These are phyloP conservation scores for Termitomyces sp. DNA, from an alignment of 768 basidiomycete species.

Conservation along the genomic window DNA sequence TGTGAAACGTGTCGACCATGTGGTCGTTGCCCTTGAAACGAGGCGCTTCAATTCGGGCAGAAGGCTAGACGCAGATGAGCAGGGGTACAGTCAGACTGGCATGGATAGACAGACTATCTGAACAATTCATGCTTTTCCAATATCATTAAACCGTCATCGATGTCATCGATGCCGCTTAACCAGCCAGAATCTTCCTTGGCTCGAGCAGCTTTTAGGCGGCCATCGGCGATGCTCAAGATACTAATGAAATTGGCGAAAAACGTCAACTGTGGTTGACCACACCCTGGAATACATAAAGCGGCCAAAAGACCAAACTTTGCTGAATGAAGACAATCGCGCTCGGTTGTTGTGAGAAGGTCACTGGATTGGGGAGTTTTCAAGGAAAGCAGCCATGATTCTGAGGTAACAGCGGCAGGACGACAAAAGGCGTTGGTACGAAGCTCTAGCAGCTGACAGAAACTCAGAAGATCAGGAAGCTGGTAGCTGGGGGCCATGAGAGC, in stretches of 20 bases:
- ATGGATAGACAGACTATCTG: conserved; percentile 24
- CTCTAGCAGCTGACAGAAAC: conserved; percentile 25
- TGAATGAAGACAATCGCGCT: conserved; percentile 20
- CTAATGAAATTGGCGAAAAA: conserved; percentile 46
- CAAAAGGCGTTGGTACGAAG: conserved; percentile 36
- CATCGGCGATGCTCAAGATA: conserved; percentile 29
- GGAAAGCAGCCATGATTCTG: conserved; percentile 25
- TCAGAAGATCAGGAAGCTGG: conserved; percentile 36
- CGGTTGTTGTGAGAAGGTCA: conserved; percentile 19
- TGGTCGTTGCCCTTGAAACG: conserved; percentile 22
- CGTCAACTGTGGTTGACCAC: conserved; percentile 50
- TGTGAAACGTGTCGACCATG: conserved; percentile 39
- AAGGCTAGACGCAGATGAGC: conserved; percentile 25
- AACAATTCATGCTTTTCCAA: conserved; percentile 25
- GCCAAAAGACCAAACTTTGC: conserved; percentile 45
- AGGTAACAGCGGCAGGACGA: conserved; percentile 23
- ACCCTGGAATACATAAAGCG: conserved; percentile 52
- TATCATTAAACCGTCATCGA: conserved; percentile 9
- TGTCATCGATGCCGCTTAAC: conserved; percentile 7
- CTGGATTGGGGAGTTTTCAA: conserved; percentile 8
- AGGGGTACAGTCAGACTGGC: conserved; percentile 3
- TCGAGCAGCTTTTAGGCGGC: conserved; percentile 17
- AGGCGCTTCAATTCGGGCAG: conserved; percentile 30
- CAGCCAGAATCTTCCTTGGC: conserved; percentile 14
- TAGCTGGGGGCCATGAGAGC: conserved; percentile 25